Evolutionary conservation across 2,329 filamentous ascomycete genomes (phyloP), one percentile per base, ranked within the genome.

Genomic region (Gaeumannomyces sp.): DNA sequence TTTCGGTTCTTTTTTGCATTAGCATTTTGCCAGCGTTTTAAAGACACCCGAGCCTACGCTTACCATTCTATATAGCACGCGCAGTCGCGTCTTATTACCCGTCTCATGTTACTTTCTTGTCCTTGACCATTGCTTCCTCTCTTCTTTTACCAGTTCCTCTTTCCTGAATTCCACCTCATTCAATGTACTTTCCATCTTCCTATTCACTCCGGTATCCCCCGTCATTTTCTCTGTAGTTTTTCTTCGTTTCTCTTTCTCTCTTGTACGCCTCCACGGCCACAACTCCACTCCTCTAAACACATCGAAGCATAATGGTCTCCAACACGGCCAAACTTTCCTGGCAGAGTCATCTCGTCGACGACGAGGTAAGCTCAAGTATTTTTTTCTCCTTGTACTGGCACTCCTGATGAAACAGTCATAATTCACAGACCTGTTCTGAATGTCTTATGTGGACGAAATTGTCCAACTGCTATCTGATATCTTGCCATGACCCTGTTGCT

Each of bases 391-490:
- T 19, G 35, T 5, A 38, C 16, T 16, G 19, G 35, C 10, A 1
- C n/a, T 58, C 56, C 56, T 91, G 90, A 91, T 90, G 88, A 92
- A 80, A 83, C 76, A 79, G 73, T 79, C 83, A 81, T 80, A 80
- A n/a, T 85, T 89, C 89, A 92, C 89, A 92, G 89, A 92, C 89
- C 89, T 92, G 89, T 89, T 89, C 89, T 83, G 88, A 92, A 89
- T 77, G 73, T 74, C 72, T 72, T 69, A 82, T 91, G 88, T 90
- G 83, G 89, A 90, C 83, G 80, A 80, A 78, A 79, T 86, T 88
- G 86, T 88, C 86, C 89, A 92, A 92, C 88, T 89, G 89, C 89
- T 92, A 87, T 91, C 89, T 91, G 89, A 45, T 2, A 33, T 59
- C 65, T 64, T 66, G 65, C 62, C 57, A 31, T 56, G 50, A 16